Percentiles rank a stretch among this genome's conserved stretches.
Evolutionary conservation across 2,329 filamentous ascomycete genomes (phyloP).

Genomic region (Cladosporium sp.): DNA sequence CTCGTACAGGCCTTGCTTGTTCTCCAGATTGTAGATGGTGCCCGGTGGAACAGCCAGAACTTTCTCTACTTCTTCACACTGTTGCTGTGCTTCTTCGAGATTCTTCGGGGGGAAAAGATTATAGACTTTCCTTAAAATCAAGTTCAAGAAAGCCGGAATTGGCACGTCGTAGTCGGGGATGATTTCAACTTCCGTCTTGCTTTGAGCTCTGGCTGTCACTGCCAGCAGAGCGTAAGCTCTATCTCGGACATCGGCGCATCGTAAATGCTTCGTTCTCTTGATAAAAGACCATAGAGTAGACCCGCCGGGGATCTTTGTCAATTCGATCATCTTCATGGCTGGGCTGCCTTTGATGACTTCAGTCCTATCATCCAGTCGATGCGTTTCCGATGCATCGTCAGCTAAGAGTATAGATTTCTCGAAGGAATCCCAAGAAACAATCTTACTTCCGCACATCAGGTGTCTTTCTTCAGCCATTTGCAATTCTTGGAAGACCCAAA

Average conservation of each 20-base stretch:
- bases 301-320: background rate
- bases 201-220: background rate
- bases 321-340: background rate
- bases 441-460: background rate
- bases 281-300: background rate
- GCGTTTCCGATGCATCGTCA: background rate
- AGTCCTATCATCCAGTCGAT: background rate
- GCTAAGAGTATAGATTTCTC: background rate
- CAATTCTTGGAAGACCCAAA: conserved; percentile 1
- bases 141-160: background rate
- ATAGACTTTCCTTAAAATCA: background rate
- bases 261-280: background rate
- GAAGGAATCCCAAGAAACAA: background rate
- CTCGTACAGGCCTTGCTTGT: background rate
- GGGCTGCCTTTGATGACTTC: background rate
- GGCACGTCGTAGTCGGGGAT: background rate
- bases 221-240: background rate
- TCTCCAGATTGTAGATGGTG: background rate
- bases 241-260: background rate
- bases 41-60: background rate
- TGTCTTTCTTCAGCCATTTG: background rate
- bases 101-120: background rate
- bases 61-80: background rate
- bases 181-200: background rate
- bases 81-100: background rate